phyloP scores from a whole-genome alignment of 2,329 filamentous ascomycete species.

The Fusarium devonianum region DNA sequence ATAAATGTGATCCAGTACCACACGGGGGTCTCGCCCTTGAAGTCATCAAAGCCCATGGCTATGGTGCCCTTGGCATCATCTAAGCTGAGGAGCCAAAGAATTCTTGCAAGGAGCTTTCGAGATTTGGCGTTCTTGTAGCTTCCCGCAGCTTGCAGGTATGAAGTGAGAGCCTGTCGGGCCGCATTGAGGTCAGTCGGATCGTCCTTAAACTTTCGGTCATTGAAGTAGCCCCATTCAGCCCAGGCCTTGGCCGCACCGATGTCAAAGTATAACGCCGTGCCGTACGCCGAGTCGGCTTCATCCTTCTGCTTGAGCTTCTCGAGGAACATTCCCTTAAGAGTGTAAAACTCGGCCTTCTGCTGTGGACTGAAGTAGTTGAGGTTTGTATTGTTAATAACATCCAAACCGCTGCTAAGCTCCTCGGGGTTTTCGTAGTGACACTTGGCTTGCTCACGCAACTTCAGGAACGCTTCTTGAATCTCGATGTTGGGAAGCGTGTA shows the following conservation, averaged over 20 bases:
- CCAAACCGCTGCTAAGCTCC: slow-evolving; percentile 89
- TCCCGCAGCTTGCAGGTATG: slow-evolving; percentile 93
- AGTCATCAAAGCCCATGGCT: slow-evolving; percentile 88
- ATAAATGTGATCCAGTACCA: slow-evolving; percentile 99
- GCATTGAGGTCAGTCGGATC: slow-evolving; percentile 82
- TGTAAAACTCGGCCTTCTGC: slow-evolving; percentile 99
- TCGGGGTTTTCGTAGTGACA: slow-evolving; percentile 97
- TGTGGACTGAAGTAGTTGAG: slow-evolving; percentile 96
- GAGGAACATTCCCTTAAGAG: slow-evolving; percentile 98
- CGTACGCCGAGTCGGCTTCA: slow-evolving; percentile 93
- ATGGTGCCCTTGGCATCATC: slow-evolving; percentile 88
- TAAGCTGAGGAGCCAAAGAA: slow-evolving; percentile 93
- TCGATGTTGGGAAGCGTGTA: slow-evolving; percentile 99
- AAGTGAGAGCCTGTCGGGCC: slow-evolving; percentile 91
- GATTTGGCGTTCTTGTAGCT: slow-evolving; percentile 98
- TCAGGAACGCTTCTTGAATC: slow-evolving; percentile 98
- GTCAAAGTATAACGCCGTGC: slow-evolving; percentile 94
- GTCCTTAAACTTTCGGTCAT: slow-evolving; percentile 94
- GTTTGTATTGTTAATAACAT: slow-evolving; percentile 99
- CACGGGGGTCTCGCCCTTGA: slow-evolving; percentile 94
- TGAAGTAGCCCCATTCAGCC: slow-evolving; percentile 99
- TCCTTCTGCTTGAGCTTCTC: slow-evolving; percentile 90
- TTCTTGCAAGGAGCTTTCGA: slow-evolving; percentile 88
- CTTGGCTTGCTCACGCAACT: slow-evolving; percentile 97
- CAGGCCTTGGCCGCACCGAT: slow-evolving; percentile 95